phyloP scores from a whole-genome alignment of 805 yeast genomes.

The Saccharomycopsis sp. region DNA sequence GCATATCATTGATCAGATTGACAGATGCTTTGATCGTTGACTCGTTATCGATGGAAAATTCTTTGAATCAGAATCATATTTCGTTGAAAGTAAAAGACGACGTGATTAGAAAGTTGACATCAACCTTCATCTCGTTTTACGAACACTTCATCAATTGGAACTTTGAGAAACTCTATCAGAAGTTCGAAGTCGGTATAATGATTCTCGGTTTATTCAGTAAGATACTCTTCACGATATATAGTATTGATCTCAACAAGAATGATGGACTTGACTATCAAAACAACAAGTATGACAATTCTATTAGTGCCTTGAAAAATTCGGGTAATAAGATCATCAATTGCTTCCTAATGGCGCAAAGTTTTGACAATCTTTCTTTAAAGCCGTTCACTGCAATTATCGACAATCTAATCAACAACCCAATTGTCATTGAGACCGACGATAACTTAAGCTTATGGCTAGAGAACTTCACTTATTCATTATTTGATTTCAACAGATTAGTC shows the following conservation, averaged over 20 bases:
- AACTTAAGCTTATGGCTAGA: slow-evolving; percentile 41
- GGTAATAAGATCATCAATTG: slow-evolving; percentile 45
- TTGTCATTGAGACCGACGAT: slow-evolving; percentile 34
- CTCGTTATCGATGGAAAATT: slow-evolving; percentile 29
- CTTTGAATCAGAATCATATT: slow-evolving; percentile 25
- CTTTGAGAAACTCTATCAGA: slow-evolving; percentile 49
- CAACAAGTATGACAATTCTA: slow-evolving; percentile 13
- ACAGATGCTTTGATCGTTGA: slow-evolving; percentile 47
- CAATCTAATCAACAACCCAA: slow-evolving; percentile 31
- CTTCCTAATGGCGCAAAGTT: slow-evolving; percentile 47
- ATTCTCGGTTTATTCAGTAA: slow-evolving; percentile 49
- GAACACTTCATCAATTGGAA: slow-evolving; percentile 72
- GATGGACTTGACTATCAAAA: background rate
- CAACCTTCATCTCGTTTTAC: slow-evolving; percentile 58
- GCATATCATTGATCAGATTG: slow-evolving; percentile 52
- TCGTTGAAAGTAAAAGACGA: slow-evolving; percentile 41
- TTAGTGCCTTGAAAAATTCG: slow-evolving; percentile 42
- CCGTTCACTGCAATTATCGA: slow-evolving; percentile 50
- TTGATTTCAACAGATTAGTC: slow-evolving; percentile 51
- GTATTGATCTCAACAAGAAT: slow-evolving; percentile 35
- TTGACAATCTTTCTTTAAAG: slow-evolving; percentile 45
- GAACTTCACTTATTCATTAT: slow-evolving; percentile 43
- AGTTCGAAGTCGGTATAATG: slow-evolving; percentile 51
- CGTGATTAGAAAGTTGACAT: slow-evolving; percentile 47
- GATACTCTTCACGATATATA: slow-evolving; percentile 48